Base-by-base conservation (phyloP, 768 basidiomycete genomes). In the Hygrocybe punicea region DNA sequence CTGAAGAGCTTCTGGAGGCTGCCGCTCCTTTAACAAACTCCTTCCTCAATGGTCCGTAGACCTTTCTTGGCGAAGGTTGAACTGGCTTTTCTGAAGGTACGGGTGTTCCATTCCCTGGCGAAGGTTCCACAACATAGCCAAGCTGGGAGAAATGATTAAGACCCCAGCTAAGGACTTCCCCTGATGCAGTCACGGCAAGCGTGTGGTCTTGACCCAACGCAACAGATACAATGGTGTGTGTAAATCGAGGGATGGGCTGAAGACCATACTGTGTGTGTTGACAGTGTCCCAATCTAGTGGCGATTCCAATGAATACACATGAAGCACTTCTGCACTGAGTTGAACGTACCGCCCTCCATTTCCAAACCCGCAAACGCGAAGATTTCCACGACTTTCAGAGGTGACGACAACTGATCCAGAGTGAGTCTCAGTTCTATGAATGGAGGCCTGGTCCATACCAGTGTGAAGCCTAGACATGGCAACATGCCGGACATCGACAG, bases 171-270 rank as follows among this genome's bases (percentile, higher is more conserved):
- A 87, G 82, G 3, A 98, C 83, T 65, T 94, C 91, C 4, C 96
- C 94, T 0, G 79, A 68, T 23, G 76, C 81, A 0, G 93, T 95
- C 25, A 98, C 74, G 1, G 84, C 89, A 25, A 98, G 82, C 0
- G 95, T 95, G 67, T 98, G 97, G 64, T 99, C 97, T 69, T 96
- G 96, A 10, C 92, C 95, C 6, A 94, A 77, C 0, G 93, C 92
- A 23, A 98, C 81, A 13, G 84, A 75, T 6, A 78, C 72, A 29
- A 94, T 80, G 0, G 75, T 73, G 37, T 84, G 76, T 1, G 81
- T 72, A 44, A 88, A 76, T 29, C 84, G 81, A 1, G 80, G 66
- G 14, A 91, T 69, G 1, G 86, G 83, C 40, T 80, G 80, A 29
- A 93, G 78, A 11, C 78, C 76, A 59, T 88, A 88, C 68, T 94